Evolutionary conservation across 2,329 filamentous ascomycete species (phyloP).

Genomic region (Zalaria obscura): DNA sequence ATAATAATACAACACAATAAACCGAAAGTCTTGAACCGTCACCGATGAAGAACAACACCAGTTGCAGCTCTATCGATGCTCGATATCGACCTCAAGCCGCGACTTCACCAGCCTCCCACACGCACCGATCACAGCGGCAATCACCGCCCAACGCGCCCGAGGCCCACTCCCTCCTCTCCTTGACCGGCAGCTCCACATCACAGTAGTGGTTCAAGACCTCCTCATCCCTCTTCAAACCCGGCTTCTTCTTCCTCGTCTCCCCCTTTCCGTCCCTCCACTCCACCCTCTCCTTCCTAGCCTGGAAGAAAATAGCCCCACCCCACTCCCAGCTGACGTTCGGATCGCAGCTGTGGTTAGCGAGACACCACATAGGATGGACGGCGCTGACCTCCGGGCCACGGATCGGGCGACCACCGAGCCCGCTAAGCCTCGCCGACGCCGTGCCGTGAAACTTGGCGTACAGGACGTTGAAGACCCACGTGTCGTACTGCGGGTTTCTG

Average conservation of each 20-base stretch:
- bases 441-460: conserved; percentile 90
- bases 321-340: conserved; percentile 94
- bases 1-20: too few relatives aligned
- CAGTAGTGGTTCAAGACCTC: conserved; percentile 94
- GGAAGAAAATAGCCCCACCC: conserved; percentile 63
- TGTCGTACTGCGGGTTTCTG: conserved; percentile 43
- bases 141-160: conserved; percentile 72
- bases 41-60: background rate
- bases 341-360: conserved; percentile 92
- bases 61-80: background rate
- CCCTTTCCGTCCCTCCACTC: conserved; percentile 27
- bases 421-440: conserved; percentile 68
- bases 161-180: conserved; percentile 78
- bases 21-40: background rate
- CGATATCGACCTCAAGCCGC: background rate
- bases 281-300: conserved; percentile 44
- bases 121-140: conserved; percentile 76
- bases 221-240: conserved; percentile 60
- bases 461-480: conserved; percentile 81
- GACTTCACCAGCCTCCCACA: conserved; percentile 44
- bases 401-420: conserved; percentile 36
- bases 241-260: conserved; percentile 17
- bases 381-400: conserved; percentile 82
- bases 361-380: conserved; percentile 89
- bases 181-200: conserved; percentile 64